Base-by-base conservation (phyloP, 257 asterid genomes). In the Scutellaria minor region DNA sequence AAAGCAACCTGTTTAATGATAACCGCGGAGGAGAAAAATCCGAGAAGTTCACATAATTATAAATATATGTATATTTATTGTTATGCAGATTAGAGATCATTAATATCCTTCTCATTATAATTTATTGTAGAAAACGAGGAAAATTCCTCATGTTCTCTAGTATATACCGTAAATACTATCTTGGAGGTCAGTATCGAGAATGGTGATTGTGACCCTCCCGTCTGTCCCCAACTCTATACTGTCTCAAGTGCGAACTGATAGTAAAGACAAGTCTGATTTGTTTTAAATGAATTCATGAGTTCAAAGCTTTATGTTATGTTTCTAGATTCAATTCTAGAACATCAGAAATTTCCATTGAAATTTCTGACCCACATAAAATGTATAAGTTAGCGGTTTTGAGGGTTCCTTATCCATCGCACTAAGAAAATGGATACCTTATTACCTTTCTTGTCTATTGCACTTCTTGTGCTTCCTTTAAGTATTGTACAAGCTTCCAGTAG, bases 391-490 rank as follows among this genome's bases (percentile, higher is more conserved):
- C 12, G 15, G 44, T 22, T 48, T 53, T 6, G 6, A 52, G 31
- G 41, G 53, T 51, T 68, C 62, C 40, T 6, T 37, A 37, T 51
- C 54, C 53, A 63, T 35, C 54, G 31, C 12, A 13, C 47, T 5
- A 12, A 56, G 37, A 44, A 46, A 44, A 14, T 63, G 77, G n/a
- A 22, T 24, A 24, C 7, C 10, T 20, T 53, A 5, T 22, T 73
- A 73, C 44, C 13, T 42, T 2, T 35, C 13, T 22, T 73, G 22
- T 8, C 2, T 9, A 13, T 24, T 20, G 45, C 46, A 44, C 45
- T 73, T 20, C 41, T 61, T 18, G 10, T 72, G 27, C 73, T 69
- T 66, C 55, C 61, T 35, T 27, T 73, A 46, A 11, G 56, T 51
- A 20, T 41, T 27, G 64, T 41, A 31, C 62, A 6, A 54, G 40